phyloP scores from a whole-genome alignment of 1,139 yeast genomes.

The Sugiyamaella japonica region DNA sequence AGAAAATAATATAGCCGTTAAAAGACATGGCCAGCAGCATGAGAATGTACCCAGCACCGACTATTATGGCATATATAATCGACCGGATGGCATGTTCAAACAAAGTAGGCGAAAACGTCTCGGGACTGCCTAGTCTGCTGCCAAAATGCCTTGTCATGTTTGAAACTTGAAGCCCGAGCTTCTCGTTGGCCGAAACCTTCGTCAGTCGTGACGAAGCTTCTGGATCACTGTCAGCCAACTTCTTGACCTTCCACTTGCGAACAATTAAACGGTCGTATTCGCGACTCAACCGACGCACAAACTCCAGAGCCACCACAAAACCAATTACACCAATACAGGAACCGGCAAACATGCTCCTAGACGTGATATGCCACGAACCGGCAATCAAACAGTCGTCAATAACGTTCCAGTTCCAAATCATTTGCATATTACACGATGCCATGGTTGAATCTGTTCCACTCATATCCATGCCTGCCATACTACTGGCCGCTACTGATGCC shows the following conservation, averaged over 20 bases:
- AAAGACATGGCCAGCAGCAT: slow-evolving; percentile 75
- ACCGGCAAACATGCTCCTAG: slow-evolving; percentile 65
- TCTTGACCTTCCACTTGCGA: slow-evolving; percentile 29
- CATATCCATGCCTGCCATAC: slow-evolving; percentile 29
- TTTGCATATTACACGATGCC: slow-evolving; percentile 37
- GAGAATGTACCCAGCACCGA: slow-evolving; percentile 63
- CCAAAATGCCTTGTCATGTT: slow-evolving; percentile 3
- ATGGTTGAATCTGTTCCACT: slow-evolving; percentile 19
- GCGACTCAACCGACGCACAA: slow-evolving; percentile 56
- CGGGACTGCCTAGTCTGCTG: slow-evolving; percentile 1
- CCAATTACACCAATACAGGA: slow-evolving; percentile 65
- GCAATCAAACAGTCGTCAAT: slow-evolving; percentile 64
- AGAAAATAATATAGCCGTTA: slow-evolving; percentile 65
- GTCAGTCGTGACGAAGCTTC: neutral
- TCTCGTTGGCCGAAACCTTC: neutral
- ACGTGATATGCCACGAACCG: slow-evolving; percentile 62
- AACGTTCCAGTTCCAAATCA: slow-evolving; percentile 62
- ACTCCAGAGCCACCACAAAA: slow-evolving; percentile 56
- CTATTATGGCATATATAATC: slow-evolving; percentile 53
- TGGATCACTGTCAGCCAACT: neutral
- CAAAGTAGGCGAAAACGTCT: slow-evolving; percentile 40
- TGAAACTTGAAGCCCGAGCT: slow-evolving; percentile 8
- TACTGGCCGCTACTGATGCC: slow-evolving; percentile 6
- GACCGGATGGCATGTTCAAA: slow-evolving; percentile 54
- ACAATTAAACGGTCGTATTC: slow-evolving; percentile 53